Percentiles rank a stretch among this genome's conserved stretches.
Evolutionary conservation across 306 rosid species (phyloP).

Genomic region (Castanopsis chinensis): DNA sequence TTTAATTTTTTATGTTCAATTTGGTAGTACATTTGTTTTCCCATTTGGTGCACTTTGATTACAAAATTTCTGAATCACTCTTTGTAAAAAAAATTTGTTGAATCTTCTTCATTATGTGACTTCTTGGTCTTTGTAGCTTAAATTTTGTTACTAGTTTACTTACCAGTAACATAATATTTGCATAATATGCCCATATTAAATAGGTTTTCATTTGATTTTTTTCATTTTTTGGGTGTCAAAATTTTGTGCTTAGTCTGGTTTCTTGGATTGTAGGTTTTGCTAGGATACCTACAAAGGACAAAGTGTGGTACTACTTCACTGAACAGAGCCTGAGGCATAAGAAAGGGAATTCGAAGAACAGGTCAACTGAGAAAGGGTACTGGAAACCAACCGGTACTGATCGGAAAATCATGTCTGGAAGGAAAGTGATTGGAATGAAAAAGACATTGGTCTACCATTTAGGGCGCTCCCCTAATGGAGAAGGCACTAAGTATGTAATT

Average conservation of each 20-base stretch:
- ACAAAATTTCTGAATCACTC: not conserved
- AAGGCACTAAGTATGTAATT: slow-evolving; percentile 86
- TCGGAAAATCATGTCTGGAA: slow-evolving; percentile 77
- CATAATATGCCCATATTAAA: too few relatives aligned
- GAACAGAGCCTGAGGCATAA: slow-evolving; percentile 88
- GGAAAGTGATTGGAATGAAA: slow-evolving; percentile 79
- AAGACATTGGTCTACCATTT: slow-evolving; percentile 82
- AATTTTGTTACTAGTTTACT: not conserved
- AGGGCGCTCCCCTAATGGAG: slow-evolving; percentile 94
- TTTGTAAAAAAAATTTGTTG: not conserved
- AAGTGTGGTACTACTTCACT: slow-evolving; percentile 94
- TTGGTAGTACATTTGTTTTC: not conserved
- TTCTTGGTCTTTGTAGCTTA: not conserved
- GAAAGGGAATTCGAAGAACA: slow-evolving; percentile 75
- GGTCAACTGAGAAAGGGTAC: slow-evolving; percentile 77
- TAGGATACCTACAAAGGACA: slow-evolving; percentile 65
- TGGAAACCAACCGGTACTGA: slow-evolving; percentile 99
- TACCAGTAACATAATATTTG: not conserved
- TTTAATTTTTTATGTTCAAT: not conserved
- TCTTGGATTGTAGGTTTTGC: slow-evolving; percentile 53
- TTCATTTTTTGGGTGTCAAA: too few relatives aligned
- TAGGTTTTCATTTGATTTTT: not conserved
- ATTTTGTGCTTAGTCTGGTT: not conserved
- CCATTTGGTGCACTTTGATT: not conserved
- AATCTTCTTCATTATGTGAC: too few relatives aligned